These are phyloP conservation scores for Yamadazyma friedrichii DNA, from an alignment of 1,139 yeast species.

Conservation along the genomic window DNA sequence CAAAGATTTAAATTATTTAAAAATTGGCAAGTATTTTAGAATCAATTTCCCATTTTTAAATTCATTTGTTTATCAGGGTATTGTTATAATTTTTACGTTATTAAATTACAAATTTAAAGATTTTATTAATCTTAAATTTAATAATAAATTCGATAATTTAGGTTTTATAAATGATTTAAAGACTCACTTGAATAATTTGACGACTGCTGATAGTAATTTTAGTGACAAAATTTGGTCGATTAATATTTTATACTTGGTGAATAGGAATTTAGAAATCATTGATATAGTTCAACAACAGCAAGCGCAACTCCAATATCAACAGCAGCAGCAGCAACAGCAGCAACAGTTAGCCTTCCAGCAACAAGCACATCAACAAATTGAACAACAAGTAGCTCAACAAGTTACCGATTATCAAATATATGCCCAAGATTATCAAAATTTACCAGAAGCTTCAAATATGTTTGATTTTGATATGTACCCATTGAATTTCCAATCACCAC, in stretches of 20 bases:
- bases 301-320: slow-evolving; percentile 1
- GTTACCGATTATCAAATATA: background rate
- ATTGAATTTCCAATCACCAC: slow-evolving; percentile 1
- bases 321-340: slow-evolving; percentile 1
- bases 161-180: slow-evolving; percentile 27
- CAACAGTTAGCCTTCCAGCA: background rate
- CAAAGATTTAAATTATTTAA: slow-evolving; percentile 21
- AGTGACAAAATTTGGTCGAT: slow-evolving; percentile 36
- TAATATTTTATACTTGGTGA: slow-evolving; percentile 32
- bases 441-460: background rate
- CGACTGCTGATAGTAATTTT: slow-evolving; percentile 23
- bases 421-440: background rate
- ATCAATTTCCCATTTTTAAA: slow-evolving; percentile 46
- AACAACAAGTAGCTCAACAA: background rate
- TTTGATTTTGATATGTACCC: background rate
- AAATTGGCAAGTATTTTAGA: slow-evolving; percentile 35
- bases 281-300: slow-evolving; percentile 26
- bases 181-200: slow-evolving; percentile 21
- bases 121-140: slow-evolving; percentile 23
- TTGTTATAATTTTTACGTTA: slow-evolving; percentile 50
- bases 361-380: background rate
- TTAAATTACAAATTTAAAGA: slow-evolving; percentile 42
- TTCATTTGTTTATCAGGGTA: slow-evolving; percentile 51
- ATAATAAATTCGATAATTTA: slow-evolving; percentile 17
- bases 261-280: slow-evolving; percentile 32